Base-by-base conservation (phyloP, 805 yeast genomes). In the Starmerella asiatica region DNA sequence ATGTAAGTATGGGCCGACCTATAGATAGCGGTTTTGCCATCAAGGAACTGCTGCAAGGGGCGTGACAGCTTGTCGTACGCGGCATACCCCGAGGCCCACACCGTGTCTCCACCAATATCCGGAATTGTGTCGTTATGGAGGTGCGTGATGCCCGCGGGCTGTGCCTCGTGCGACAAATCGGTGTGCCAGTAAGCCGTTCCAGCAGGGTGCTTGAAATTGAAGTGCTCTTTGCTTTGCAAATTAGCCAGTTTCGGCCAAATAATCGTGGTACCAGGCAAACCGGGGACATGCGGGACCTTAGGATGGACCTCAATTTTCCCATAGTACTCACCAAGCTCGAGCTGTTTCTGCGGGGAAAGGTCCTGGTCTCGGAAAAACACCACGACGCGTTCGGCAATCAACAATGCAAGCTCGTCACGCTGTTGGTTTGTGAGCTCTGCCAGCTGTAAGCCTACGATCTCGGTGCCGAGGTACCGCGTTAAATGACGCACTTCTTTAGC, bases 161-260 rank as follows among this genome's bases (percentile, higher is more conserved):
- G 82, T 37, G 67, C 67, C 57, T 80, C 91, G 56, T 76, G 80
- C 21, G 83, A 71, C 33, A 78, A 77, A 56, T 81, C 93, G 9
- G 81, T 68, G 58, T 81, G 91, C 81, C 83, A 80, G 33, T 43
- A 37, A 9, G 50, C 40, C 37, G 55, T 28, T 45, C 50, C 36
- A 39, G 51, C 19, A 49, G 47, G 51, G 40, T 54, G 29, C 54
- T 56, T 50, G 48, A 26, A 56, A 53, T 31, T 52, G 55, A 33
- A 55, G 51, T 28, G 50, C 52, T 29, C 43, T 46, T 29, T 50
- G 43, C 55, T 74, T 79, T 29, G 39, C 41, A 46, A 73, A 68
- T 56, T 80, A 64, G 59, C 75, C 71, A 5, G 73, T 47, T 57
- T 48, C 28, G 58, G 57, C 47, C 46, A 45, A 24, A 53, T 43